phyloP scores from a whole-genome alignment of 202 grass and related monocot species.

The Zizania palustris region DNA sequence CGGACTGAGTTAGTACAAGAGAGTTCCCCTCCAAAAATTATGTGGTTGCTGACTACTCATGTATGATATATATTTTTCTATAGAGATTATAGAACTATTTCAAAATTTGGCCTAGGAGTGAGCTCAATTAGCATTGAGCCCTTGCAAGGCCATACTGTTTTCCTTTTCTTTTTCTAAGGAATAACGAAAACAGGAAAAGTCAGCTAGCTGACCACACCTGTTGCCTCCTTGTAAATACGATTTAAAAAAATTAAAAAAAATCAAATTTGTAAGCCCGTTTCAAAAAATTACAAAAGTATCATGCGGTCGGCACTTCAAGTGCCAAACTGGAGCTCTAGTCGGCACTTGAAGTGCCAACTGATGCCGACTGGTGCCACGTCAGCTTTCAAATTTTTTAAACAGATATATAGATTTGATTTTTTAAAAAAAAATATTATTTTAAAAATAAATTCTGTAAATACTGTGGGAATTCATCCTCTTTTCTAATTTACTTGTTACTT shows the following conservation, averaged over 20 bases:
- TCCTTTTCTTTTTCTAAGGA: neutral
- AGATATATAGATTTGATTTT: no score
- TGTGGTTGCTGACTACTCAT: constrained; percentile 5
- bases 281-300: no score
- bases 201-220: neutral
- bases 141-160: neutral
- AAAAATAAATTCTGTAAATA: no score
- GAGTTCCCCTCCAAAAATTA: constrained; percentile 26
- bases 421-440: no score
- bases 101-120: neutral
- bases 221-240: constrained; percentile 25
- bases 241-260: no score
- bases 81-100: neutral
- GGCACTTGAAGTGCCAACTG: no score
- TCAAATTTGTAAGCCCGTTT: no score
- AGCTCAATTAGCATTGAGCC: constrained; percentile 60
- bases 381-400: no score
- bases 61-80: neutral
- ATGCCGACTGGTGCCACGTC: no score
- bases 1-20: constrained; percentile 27
- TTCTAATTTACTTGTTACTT: neutral
- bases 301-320: no score
- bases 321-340: no score
- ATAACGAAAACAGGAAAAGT: constrained; percentile 21
- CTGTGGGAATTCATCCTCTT: neutral